phyloP scores from a whole-genome alignment of 2,329 filamentous ascomycete species.

The Chalaropsis thielavioides region DNA sequence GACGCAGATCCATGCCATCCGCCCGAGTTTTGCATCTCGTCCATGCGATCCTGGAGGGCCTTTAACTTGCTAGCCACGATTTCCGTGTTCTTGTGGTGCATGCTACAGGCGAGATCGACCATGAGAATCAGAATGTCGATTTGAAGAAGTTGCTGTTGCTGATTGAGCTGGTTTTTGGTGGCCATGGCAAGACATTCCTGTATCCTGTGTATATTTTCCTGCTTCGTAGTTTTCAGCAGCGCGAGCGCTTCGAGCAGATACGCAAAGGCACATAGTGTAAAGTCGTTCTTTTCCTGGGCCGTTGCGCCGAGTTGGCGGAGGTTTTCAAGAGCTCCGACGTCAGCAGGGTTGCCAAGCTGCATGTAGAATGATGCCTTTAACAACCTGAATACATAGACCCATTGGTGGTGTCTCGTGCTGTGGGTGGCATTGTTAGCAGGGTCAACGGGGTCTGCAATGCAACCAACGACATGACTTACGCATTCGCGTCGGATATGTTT shows the following conservation, averaged over 20 bases:
- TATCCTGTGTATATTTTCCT: slow-evolving; percentile 54
- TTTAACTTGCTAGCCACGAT: slow-evolving; percentile 45
- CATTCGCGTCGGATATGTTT: slow-evolving; percentile 52
- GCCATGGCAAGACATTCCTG: slow-evolving; percentile 62
- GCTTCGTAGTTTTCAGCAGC: slow-evolving; percentile 47
- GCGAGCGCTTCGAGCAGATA: slow-evolving; percentile 55
- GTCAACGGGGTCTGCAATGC: slow-evolving; percentile 17
- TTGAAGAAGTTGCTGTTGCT: slow-evolving; percentile 48
- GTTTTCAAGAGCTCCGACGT: slow-evolving; percentile 52
- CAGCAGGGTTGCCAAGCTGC: slow-evolving; percentile 44
- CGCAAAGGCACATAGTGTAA: slow-evolving; percentile 49
- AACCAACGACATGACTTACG: slow-evolving; percentile 30
- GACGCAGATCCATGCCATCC: slow-evolving; percentile 35
- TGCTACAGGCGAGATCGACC: slow-evolving; percentile 54
- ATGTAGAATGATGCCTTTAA: slow-evolving; percentile 56
- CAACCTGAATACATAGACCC: slow-evolving; percentile 66
- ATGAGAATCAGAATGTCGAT: slow-evolving; percentile 51
- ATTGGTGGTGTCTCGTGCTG: slow-evolving; percentile 51
- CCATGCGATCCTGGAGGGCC: slow-evolving; percentile 46
- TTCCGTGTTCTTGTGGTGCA: slow-evolving; percentile 47
- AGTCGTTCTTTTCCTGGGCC: slow-evolving; percentile 46
- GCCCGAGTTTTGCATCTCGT: slow-evolving; percentile 34
- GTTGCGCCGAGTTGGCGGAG: slow-evolving; percentile 47
- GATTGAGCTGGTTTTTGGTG: slow-evolving; percentile 54
- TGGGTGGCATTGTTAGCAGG: slow-evolving; percentile 4